These are phyloP conservation scores for Cryphonectria carpinicola DNA, from an alignment of 2,329 filamentous ascomycete species.

Conservation along the genomic window DNA sequence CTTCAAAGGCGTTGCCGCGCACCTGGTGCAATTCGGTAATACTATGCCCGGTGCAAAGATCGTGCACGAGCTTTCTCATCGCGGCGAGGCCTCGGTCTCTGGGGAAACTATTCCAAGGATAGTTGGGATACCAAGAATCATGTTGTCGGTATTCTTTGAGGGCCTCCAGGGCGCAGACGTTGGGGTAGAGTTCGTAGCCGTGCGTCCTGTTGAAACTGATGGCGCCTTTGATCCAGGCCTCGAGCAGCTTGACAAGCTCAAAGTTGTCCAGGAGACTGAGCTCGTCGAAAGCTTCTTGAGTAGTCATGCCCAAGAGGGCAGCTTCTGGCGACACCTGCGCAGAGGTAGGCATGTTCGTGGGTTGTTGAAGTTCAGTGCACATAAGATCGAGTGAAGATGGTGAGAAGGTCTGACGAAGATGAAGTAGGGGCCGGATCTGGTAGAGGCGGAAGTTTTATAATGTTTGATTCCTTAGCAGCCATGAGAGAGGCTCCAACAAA, in stretches of 20 bases:
- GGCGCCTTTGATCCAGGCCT: constrained; percentile 4
- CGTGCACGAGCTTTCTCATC: constrained; percentile 10
- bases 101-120: not conserved
- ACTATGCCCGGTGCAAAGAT: constrained; percentile 3
- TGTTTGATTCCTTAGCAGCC: not conserved
- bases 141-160: constrained; percentile 49
- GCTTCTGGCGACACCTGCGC: not conserved
- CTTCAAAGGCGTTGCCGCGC: not conserved
- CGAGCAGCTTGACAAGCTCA: not conserved
- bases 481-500: not conserved
- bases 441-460: not conserved
- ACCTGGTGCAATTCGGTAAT: not conserved
- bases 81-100: not conserved
- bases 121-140: not conserved
- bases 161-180: constrained; percentile 51
- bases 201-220: not conserved
- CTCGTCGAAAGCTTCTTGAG: not conserved
- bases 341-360: not conserved
- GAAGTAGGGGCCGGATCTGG: not conserved
- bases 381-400: not conserved
- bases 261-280: constrained; percentile 2
- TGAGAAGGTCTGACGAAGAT: not conserved
- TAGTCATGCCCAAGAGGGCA: not conserved
- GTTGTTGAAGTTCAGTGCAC: not conserved
- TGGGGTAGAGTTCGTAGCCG: constrained; percentile 48